phyloP scores from a whole-genome alignment of 192 early-diverging fungal species.

The Coemansia sp. region DNA sequence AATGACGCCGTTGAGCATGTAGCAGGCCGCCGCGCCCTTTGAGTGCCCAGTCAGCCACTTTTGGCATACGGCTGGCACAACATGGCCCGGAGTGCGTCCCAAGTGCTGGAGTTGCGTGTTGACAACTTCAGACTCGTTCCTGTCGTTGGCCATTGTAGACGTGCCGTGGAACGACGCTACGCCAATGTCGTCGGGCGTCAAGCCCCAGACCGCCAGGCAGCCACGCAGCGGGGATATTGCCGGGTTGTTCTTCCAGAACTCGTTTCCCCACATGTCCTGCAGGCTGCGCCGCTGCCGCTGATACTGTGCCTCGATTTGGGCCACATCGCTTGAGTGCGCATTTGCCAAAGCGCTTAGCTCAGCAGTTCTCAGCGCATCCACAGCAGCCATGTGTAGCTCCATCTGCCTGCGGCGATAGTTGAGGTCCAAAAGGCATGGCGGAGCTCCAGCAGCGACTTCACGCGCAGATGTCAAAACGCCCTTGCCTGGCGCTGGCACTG shows the following conservation, averaged over 20 bases:
- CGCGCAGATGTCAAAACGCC: conserved; percentile 90
- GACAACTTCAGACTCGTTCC: conserved; percentile 87
- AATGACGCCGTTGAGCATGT: conserved; percentile 91
- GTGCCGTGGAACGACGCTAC: conserved; percentile 96
- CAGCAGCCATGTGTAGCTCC: conserved; percentile 15
- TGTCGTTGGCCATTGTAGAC: conserved; percentile 90
- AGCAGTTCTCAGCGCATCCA: conserved; percentile 11
- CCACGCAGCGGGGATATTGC: conserved; percentile 81
- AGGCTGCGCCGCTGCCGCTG: conserved; percentile 68
- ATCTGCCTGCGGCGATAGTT: conserved; percentile 80
- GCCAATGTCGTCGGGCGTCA: conserved; percentile 88
- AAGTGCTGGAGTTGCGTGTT: conserved; percentile 85
- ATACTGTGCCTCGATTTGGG: conserved; percentile 62
- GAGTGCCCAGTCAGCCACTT: conserved; percentile 90
- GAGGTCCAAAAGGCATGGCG: conserved; percentile 64
- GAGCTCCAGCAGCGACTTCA: conserved; percentile 58
- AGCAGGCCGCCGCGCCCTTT: conserved; percentile 89
- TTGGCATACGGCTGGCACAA: conserved; percentile 78
- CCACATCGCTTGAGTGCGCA: not conserved
- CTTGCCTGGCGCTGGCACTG: conserved; percentile 91
- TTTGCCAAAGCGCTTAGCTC: not conserved
- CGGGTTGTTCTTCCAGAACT: conserved; percentile 75
- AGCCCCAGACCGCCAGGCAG: conserved; percentile 81
- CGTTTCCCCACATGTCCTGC: conserved; percentile 69
- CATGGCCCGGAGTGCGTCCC: conserved; percentile 82